Evolutionary conservation across 305 asterid species (phyloP).

Genomic region (Plantago coronopus): DNA sequence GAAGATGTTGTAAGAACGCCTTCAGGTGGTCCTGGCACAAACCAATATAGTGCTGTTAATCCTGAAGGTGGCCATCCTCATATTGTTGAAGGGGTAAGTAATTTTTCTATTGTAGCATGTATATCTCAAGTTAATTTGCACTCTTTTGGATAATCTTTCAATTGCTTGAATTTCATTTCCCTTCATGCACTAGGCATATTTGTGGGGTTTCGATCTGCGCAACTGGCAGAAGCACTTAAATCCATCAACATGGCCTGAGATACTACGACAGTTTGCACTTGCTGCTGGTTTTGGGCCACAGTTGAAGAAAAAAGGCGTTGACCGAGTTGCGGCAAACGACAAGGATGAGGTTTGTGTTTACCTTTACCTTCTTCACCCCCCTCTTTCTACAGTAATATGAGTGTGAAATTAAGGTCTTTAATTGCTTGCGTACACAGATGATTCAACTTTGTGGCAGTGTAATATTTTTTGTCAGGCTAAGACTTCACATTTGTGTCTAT

Average conservation of each 20-base stretch:
- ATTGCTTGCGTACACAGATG: too few species aligned
- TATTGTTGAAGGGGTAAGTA: conserved; percentile 99
- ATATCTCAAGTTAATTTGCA: conserved; percentile 12
- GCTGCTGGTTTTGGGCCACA: conserved; percentile 97
- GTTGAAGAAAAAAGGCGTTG: conserved; percentile 63
- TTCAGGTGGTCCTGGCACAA: conserved; percentile 98
- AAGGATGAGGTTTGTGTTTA: conserved; percentile 56
- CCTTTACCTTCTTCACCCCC: conserved; percentile 1
- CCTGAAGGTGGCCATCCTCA: conserved; percentile 99
- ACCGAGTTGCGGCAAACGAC: conserved; percentile 45
- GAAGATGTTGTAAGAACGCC: conserved; percentile 97
- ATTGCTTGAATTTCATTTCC: conserved; percentile 21
- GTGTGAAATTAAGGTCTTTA: too few species aligned
- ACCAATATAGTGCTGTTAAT: conserved; percentile 87
- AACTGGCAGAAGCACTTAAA: conserved; percentile 88
- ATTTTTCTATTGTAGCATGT: conserved; percentile 26
- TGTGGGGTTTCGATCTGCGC: conserved; percentile 94
- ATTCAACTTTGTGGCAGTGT: background rate
- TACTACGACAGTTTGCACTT: conserved; percentile 85
- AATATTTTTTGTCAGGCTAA: background rate
- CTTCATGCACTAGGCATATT: conserved; percentile 59
- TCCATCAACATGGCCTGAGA: conserved; percentile 94
- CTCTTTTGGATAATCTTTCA: conserved; percentile 16
- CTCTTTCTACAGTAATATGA: too few species aligned
- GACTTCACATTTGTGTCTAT: too few species aligned